These are phyloP conservation scores for Toxicodendron radicans DNA, from an alignment of 345 rosid species.

Conservation along the genomic window DNA sequence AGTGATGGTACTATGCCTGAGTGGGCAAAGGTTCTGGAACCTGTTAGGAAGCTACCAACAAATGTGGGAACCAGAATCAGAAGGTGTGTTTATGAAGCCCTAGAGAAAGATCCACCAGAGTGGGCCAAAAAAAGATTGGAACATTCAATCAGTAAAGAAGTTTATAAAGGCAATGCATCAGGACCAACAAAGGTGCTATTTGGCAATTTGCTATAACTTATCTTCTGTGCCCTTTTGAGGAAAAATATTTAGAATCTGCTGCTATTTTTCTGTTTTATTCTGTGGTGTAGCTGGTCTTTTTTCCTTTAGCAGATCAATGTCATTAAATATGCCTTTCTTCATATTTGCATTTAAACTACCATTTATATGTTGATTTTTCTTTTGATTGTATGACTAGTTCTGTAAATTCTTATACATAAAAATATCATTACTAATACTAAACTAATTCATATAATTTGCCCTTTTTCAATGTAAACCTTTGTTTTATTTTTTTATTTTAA, in stretches of 20 bases:
- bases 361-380: background rate
- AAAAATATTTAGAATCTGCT: background rate
- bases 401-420: no score
- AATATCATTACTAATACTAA: no score
- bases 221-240: conserved; percentile 22
- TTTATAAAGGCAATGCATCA: conserved; percentile 98
- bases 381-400: background rate
- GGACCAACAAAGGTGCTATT: conserved; percentile 93
- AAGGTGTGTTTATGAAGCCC: conserved; percentile 83
- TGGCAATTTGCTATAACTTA: conserved; percentile 16
- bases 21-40: conserved; percentile 81
- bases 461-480: no score
- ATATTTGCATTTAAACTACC: no score
- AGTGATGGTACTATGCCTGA: conserved; percentile 67
- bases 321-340: no score
- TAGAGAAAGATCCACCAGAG: conserved; percentile 81
- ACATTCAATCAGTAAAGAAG: conserved; percentile 92
- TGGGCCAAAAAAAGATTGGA: conserved; percentile 88
- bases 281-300: background rate
- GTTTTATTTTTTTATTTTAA: no score
- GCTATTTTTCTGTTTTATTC: background rate
- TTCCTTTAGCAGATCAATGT: background rate
- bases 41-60: conserved; percentile 95
- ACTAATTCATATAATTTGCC: no score
- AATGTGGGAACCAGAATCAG: conserved; percentile 98